These are phyloP conservation scores for Trichosanthes cucumerina DNA, from an alignment of 306 rosid species.

Conservation along the genomic window DNA sequence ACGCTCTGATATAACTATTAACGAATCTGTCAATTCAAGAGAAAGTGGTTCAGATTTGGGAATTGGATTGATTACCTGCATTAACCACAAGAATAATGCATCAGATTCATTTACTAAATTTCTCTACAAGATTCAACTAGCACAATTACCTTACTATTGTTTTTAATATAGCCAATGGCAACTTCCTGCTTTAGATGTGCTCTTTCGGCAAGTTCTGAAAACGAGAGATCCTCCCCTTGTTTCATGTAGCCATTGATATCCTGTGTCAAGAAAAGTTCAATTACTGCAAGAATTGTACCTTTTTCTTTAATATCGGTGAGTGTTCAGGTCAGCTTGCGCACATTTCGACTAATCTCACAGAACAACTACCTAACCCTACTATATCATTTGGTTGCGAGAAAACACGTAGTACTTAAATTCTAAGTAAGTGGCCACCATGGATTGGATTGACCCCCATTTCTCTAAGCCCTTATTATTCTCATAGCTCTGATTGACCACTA, in stretches of 20 bases:
- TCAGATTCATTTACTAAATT: constrained; percentile 5
- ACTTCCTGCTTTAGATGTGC: constrained; percentile 82
- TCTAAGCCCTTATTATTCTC: too few species aligned
- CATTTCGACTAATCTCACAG: too few species aligned
- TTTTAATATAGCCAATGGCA: constrained; percentile 85
- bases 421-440: too few species aligned
- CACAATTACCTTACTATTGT: constrained; percentile 52
- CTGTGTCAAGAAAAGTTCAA: constrained; percentile 34
- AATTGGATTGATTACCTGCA: constrained; percentile 82
- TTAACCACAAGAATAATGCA: constrained; percentile 18
- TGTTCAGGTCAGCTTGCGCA: too few species aligned
- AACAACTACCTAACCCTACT: too few species aligned
- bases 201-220: constrained; percentile 72
- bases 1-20: constrained; percentile 88
- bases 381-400: too few species aligned
- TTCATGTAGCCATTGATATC: constrained; percentile 72
- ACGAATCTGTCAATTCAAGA: constrained; percentile 60
- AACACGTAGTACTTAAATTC: too few species aligned
- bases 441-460: too few species aligned
- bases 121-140: constrained; percentile 9
- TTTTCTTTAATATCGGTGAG: too few species aligned
- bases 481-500: too few species aligned
- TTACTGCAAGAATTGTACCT: too few species aligned
- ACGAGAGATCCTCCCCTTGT: constrained; percentile 82
- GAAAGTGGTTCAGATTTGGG: constrained; percentile 75